A percentile compares a stretch with the other conserved stretches of the same genome.
These are phyloP conservation scores for Solanum clarkiae DNA, from an alignment of 257 asterid genomes.

Conservation along the genomic window DNA sequence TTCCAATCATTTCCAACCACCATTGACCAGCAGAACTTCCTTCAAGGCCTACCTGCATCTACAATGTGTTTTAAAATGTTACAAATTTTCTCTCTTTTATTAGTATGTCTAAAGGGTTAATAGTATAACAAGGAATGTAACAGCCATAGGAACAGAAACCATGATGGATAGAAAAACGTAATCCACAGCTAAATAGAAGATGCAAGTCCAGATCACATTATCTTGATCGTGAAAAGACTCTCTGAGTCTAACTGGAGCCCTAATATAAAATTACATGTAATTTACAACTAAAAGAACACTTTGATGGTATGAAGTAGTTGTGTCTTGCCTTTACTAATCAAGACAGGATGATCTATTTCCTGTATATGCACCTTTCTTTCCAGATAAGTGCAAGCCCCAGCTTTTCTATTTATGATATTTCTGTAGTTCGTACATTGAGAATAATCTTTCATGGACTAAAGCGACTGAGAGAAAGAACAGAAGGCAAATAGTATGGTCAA, in stretches of 20 bases:
- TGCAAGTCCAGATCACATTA: background rate
- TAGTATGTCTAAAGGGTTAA: background rate
- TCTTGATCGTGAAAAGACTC: background rate
- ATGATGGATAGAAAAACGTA: background rate
- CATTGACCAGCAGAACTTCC: constrained; percentile 96
- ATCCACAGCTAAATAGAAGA: background rate
- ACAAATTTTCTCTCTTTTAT: background rate
- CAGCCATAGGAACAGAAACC: background rate
- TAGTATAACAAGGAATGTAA: background rate
- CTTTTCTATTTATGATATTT: background rate
- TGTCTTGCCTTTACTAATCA: background rate
- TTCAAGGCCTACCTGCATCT: constrained; percentile 91
- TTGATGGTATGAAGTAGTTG: background rate
- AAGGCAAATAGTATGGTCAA: background rate
- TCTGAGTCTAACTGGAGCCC: background rate
- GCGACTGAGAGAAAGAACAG: background rate
- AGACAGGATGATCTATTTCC: background rate
- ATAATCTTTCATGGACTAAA: background rate
- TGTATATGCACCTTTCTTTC: background rate
- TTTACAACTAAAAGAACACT: background rate
- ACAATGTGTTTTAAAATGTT: background rate
- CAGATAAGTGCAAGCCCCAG: background rate
- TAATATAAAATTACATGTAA: background rate
- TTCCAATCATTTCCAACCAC: constrained; percentile 95
- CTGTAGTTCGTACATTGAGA: background rate